Conservation (phyloP, 306 rosid genomes). For the Castanospermum australe region DNA sequence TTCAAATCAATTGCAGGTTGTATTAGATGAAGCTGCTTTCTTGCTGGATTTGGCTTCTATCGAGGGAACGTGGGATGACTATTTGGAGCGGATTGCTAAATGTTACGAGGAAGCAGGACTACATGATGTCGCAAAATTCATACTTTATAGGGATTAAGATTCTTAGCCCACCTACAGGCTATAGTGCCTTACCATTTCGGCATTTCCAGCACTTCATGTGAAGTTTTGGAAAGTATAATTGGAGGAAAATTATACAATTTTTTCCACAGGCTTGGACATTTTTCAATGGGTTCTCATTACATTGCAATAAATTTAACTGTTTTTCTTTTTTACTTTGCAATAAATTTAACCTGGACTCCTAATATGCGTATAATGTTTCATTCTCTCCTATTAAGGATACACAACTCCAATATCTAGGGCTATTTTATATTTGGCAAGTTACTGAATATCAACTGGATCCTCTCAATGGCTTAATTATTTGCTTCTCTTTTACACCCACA, state of each 20-base stretch:
- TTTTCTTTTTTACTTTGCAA: conserved; percentile 6
- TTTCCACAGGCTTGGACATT: background rate
- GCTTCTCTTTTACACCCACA: background rate
- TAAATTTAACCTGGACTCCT: background rate
- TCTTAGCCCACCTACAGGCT: background rate
- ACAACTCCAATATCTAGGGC: background rate
- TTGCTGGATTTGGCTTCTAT: conserved; percentile 88
- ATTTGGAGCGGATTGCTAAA: conserved; percentile 61
- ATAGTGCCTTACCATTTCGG: background rate
- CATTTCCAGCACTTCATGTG: conserved; percentile 1
- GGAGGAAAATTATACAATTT: background rate
- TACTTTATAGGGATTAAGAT: conserved; percentile 56
- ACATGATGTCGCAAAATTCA: conserved; percentile 62
- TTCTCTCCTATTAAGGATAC: conserved; percentile 14
- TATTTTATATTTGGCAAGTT: background rate
- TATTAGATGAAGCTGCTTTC: conserved; percentile 90
- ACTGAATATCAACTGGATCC: background rate
- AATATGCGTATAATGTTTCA: background rate
- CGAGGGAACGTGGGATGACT: conserved; percentile 87
- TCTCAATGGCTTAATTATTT: background rate
- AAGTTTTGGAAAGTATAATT: conserved; percentile 20
- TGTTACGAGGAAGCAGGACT: conserved; percentile 86
- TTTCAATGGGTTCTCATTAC: background rate
- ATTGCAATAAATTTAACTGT: background rate
- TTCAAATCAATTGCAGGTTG: conserved; percentile 54